phyloP scores from a whole-genome alignment of 768 basidiomycete species.

The Pulveroboletus sp. region DNA sequence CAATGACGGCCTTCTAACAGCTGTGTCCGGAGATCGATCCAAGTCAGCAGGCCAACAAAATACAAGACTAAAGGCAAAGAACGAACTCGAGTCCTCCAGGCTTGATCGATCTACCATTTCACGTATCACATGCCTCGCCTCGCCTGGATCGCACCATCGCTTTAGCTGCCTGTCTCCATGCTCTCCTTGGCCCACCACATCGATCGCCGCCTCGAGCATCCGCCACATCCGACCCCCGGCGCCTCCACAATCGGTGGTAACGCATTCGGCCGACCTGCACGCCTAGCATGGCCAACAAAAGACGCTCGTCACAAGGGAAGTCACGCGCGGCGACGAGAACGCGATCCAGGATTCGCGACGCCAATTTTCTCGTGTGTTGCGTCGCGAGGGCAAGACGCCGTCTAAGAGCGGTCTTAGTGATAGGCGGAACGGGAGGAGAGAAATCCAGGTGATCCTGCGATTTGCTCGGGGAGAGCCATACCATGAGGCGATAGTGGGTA shows the following conservation, averaged over 20 bases:
- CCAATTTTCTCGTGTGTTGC: conserved; percentile 37
- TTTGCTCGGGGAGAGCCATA: conserved; percentile 25
- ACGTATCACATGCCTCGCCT: conserved; percentile 37
- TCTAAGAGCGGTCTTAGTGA: conserved; percentile 53
- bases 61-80: neutral
- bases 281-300: conserved; percentile 55
- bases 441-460: conserved; percentile 27
- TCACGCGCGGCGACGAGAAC: conserved; percentile 20
- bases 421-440: conserved; percentile 23
- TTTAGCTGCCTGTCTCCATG: conserved; percentile 57
- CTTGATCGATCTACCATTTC: conserved; percentile 1
- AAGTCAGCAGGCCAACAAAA: neutral
- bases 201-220: conserved; percentile 32
- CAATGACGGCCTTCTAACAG: conserved; percentile 25
- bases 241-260: conserved; percentile 24
- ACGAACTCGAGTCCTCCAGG: conserved; percentile 10
- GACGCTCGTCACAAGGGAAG: conserved; percentile 43
- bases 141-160: conserved; percentile 46
- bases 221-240: conserved; percentile 32
- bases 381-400: conserved; percentile 49
- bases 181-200: conserved; percentile 35
- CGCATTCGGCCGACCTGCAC: conserved; percentile 31
- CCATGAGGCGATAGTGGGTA: conserved; percentile 30
- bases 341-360: conserved; percentile 18
- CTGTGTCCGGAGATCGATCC: neutral